These are phyloP conservation scores for Fonsecaea nubica DNA, from an alignment of 2,329 filamentous ascomycete species.

Conservation along the genomic window DNA sequence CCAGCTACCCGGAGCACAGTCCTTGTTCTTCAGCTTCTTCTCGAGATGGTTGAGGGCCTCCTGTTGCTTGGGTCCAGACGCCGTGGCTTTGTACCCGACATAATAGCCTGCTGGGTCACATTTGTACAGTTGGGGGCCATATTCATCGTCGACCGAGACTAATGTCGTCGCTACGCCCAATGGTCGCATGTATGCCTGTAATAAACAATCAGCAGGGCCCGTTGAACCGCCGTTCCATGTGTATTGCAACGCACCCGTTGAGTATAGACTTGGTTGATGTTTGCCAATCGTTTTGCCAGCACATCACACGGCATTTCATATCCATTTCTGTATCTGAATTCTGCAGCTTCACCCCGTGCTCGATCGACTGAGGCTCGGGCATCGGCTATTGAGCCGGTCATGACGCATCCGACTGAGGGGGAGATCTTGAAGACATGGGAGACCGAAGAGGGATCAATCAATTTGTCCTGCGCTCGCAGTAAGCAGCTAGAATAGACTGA, in stretches of 20 bases:
- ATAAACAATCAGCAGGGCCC: slow-evolving; percentile 21
- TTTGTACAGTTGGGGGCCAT: slow-evolving; percentile 95
- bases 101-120: slow-evolving; percentile 98
- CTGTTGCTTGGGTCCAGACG: slow-evolving; percentile 96
- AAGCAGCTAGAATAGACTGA: slow-evolving; percentile 39
- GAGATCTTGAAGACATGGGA: slow-evolving; percentile 98
- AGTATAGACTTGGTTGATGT: slow-evolving; percentile 99
- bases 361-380: slow-evolving; percentile 90
- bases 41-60: slow-evolving; percentile 98
- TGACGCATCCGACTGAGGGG: slow-evolving; percentile 94
- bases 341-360: slow-evolving; percentile 92
- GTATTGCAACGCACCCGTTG: slow-evolving; percentile 72
- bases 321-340: slow-evolving; percentile 98
- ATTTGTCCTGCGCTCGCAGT: slow-evolving; percentile 77
- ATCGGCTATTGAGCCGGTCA: slow-evolving; percentile 98
- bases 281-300: slow-evolving; percentile 92
- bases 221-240: background rate
- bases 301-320: slow-evolving; percentile 99
- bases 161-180: slow-evolving; percentile 94
- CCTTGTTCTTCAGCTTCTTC: slow-evolving; percentile 99
- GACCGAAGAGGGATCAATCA: slow-evolving; percentile 96
- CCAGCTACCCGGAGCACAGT: slow-evolving; percentile 88
- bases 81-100: slow-evolving; percentile 97
- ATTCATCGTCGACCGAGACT: slow-evolving; percentile 90
- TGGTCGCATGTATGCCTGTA: slow-evolving; percentile 92